Conservation (phyloP, 202 grass and related monocot genomes). For the Zoysia matrella region DNA sequence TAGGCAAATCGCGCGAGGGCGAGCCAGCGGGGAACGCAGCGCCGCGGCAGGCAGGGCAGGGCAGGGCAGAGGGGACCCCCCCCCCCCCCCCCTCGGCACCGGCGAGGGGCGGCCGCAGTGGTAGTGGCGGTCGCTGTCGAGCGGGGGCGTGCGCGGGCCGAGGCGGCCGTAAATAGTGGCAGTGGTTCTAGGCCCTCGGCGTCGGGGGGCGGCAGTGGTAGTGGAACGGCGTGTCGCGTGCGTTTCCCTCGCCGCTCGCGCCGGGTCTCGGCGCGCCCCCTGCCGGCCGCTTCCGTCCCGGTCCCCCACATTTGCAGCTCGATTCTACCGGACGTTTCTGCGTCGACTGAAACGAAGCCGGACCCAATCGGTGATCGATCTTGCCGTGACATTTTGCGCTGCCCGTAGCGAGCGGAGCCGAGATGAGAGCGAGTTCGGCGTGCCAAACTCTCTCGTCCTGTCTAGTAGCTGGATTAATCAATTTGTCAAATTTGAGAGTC, state of each 20-base stretch:
- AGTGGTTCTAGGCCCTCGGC: not conserved
- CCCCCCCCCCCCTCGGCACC: not conserved
- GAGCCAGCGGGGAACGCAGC: constrained; percentile 24
- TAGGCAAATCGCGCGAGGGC: constrained; percentile 20
- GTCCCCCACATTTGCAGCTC: not conserved
- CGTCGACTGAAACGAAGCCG: too few species aligned
- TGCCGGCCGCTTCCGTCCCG: not conserved
- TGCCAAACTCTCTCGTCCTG: too few species aligned
- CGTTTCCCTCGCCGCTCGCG: constrained; percentile 30
- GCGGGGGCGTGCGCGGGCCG: not conserved
- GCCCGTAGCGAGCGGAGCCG: too few species aligned
- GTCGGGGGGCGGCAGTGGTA: not conserved
- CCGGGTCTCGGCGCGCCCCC: not conserved
- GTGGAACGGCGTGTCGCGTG: not conserved
- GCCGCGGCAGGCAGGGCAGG: not conserved
- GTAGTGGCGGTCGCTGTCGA: too few species aligned
- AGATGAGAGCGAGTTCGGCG: too few species aligned
- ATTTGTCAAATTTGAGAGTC: too few species aligned
- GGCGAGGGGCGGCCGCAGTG: too few species aligned
- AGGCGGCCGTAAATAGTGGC: constrained; percentile 23
- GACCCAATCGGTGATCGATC: too few species aligned
- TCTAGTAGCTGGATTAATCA: too few species aligned
- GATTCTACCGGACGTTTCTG: not conserved
- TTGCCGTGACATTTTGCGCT: too few species aligned
- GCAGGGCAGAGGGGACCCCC: constrained; percentile 8